phyloP scores from a whole-genome alignment of 2,329 filamentous ascomycete genomes.

The Colletotrichum lini region DNA sequence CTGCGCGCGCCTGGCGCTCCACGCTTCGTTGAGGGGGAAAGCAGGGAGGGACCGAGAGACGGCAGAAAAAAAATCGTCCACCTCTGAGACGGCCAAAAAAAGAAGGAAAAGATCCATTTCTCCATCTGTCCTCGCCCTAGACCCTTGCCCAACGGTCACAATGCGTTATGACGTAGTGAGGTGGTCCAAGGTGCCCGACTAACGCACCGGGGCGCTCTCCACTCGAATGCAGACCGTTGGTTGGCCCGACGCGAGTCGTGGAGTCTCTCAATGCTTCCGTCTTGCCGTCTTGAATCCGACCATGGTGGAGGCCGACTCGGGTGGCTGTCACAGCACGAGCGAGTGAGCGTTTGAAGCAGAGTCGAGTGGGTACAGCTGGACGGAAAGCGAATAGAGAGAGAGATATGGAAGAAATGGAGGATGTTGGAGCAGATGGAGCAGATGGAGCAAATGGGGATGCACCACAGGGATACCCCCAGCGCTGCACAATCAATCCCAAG shows the following conservation, averaged over 20 bases:
- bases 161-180: slow-evolving; percentile 38
- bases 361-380: slow-evolving; percentile 20
- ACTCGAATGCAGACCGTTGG: slow-evolving; percentile 31
- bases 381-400: slow-evolving; percentile 27
- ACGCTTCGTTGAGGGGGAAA: slow-evolving; percentile 7
- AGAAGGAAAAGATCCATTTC: slow-evolving; percentile 9
- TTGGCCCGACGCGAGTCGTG: slow-evolving; percentile 30
- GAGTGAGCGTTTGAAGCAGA: slow-evolving; percentile 31
- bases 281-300: slow-evolving; percentile 41
- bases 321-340: slow-evolving; percentile 29
- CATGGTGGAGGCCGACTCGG: slow-evolving; percentile 27
- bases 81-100: slow-evolving; percentile 24
- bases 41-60: slow-evolving; percentile 26
- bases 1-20: slow-evolving; percentile 12
- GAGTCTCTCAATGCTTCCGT: slow-evolving; percentile 36
- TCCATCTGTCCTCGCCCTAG: slow-evolving; percentile 38
- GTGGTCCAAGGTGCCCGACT: slow-evolving; percentile 36
- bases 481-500: slow-evolving; percentile 18
- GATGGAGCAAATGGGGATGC: slow-evolving; percentile 33
- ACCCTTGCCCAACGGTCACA: slow-evolving; percentile 31
- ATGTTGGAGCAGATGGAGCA: slow-evolving; percentile 34
- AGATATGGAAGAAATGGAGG: slow-evolving; percentile 27
- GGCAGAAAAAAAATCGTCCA: slow-evolving; percentile 23
- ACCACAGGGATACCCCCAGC: slow-evolving; percentile 23
- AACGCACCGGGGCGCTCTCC: slow-evolving; percentile 25